Conservation (phyloP, 2,329 filamentous ascomycete genomes). For the Colletotrichum sp. region DNA sequence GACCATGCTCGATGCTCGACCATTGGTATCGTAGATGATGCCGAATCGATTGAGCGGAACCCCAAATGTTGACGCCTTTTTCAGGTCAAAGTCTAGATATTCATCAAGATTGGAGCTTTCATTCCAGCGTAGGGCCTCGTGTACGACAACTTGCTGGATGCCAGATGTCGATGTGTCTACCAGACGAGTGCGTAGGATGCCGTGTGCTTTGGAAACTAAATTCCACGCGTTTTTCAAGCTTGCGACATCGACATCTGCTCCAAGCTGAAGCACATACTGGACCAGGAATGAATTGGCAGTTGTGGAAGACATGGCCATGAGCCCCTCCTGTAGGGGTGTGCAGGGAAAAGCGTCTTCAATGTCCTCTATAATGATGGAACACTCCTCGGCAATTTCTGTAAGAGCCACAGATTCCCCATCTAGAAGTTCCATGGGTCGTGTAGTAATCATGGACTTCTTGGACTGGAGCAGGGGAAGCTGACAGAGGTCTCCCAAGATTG, state of each 20-base stretch:
- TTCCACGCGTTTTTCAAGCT: constrained; percentile 11
- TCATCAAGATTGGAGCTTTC: constrained; percentile 4
- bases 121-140: background rate
- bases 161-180: constrained; percentile 2
- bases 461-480: background rate
- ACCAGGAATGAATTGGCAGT: constrained; percentile 1
- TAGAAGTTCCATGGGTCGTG: background rate
- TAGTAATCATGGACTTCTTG: background rate
- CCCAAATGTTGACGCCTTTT: constrained; percentile 8
- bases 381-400: background rate
- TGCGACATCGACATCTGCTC: background rate
- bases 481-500: background rate
- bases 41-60: constrained; percentile 23
- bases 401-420: background rate
- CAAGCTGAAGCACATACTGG: background rate
- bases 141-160: constrained; percentile 56
- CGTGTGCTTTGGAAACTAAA: constrained; percentile 7
- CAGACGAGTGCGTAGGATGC: constrained; percentile 26
- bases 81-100: background rate
- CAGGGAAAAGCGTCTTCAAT: constrained; percentile 12
- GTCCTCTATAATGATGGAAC: background rate
- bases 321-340: constrained; percentile 3
- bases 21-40: constrained; percentile 5
- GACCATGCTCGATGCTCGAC: constrained; percentile 9
- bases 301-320: constrained; percentile 11